phyloP scores from a whole-genome alignment of 345 rosid genomes.

The Brassica rapa region DNA sequence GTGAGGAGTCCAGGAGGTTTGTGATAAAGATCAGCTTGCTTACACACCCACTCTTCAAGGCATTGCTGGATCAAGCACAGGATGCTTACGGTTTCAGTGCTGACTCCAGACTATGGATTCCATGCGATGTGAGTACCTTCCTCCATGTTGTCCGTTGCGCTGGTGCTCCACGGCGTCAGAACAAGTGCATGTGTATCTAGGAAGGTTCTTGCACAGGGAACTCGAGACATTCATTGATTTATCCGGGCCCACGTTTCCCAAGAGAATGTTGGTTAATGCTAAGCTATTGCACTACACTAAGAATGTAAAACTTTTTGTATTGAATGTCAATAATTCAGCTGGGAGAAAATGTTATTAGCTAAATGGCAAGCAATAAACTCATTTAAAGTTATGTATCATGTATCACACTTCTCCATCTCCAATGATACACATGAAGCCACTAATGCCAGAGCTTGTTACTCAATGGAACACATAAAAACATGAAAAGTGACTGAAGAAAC shows the following conservation, averaged over 20 bases:
- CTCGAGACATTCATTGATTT: slow-evolving; percentile 39
- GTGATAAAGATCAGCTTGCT: slow-evolving; percentile 72
- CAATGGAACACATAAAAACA: neutral
- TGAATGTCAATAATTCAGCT: slow-evolving; percentile 32
- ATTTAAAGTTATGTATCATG: neutral
- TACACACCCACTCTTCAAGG: slow-evolving; percentile 73
- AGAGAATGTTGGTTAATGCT: slow-evolving; percentile 39
- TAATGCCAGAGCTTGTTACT: slow-evolving; percentile 1
- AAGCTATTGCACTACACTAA: slow-evolving; percentile 34
- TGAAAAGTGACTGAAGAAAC: neutral
- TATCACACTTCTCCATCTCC: slow-evolving; percentile 24
- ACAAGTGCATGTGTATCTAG: slow-evolving; percentile 42
- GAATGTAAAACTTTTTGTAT: slow-evolving; percentile 42
- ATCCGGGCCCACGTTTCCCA: slow-evolving; percentile 33
- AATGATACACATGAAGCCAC: neutral
- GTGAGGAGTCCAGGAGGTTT: slow-evolving; percentile 63
- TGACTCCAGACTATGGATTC: slow-evolving; percentile 73
- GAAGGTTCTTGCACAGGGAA: slow-evolving; percentile 24
- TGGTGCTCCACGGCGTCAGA: slow-evolving; percentile 46
- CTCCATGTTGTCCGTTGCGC: slow-evolving; percentile 69
- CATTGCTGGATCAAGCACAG: slow-evolving; percentile 70
- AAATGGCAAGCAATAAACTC: slow-evolving; percentile 19
- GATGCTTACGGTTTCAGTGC: slow-evolving; percentile 68
- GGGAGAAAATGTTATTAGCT: slow-evolving; percentile 21
- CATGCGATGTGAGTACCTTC: slow-evolving; percentile 73